phyloP scores from a whole-genome alignment of 2,329 filamentous ascomycete species.

The Phialophora macrospora region DNA sequence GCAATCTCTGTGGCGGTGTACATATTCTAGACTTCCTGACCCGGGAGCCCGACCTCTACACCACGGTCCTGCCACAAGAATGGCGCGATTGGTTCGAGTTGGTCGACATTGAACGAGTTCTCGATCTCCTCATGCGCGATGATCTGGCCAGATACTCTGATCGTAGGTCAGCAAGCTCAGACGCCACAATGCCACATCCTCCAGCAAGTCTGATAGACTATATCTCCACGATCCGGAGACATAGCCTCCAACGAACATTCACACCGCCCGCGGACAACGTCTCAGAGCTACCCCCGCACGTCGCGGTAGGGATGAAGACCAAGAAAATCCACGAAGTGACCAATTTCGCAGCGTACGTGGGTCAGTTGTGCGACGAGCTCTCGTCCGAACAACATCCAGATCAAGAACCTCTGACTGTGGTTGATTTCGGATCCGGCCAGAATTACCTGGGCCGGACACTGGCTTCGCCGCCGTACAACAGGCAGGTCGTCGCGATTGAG shows the following conservation, averaged over 20 bases:
- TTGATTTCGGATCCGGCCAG: slow-evolving; percentile 95
- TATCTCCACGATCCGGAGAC: slow-evolving; percentile 70
- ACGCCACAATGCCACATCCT: slow-evolving; percentile 44
- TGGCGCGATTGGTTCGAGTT: slow-evolving; percentile 80
- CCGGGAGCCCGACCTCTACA: slow-evolving; percentile 79
- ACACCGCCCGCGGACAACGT: slow-evolving; percentile 29
- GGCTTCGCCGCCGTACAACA: slow-evolving; percentile 82
- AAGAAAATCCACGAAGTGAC: slow-evolving; percentile 96
- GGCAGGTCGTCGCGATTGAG: slow-evolving; percentile 88
- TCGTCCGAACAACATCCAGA: slow-evolving; percentile 43
- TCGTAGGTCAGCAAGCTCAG: slow-evolving; percentile 37
- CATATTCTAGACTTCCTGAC: slow-evolving; percentile 98
- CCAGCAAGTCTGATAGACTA: slow-evolving; percentile 70
- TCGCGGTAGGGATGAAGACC: slow-evolving; percentile 88
- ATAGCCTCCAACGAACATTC: slow-evolving; percentile 70
- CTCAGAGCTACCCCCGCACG: slow-evolving; percentile 64
- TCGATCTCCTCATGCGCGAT: slow-evolving; percentile 81
- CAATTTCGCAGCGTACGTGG: slow-evolving; percentile 85
- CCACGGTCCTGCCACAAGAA: slow-evolving; percentile 72
- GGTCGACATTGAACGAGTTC: slow-evolving; percentile 72
- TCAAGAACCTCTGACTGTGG: slow-evolving; percentile 68
- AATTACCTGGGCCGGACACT: slow-evolving; percentile 92
- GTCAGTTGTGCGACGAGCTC: slow-evolving; percentile 65
- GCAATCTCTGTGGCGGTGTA: slow-evolving; percentile 92
- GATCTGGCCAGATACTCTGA: slow-evolving; percentile 57